phyloP scores from a whole-genome alignment of 2,329 filamentous ascomycete genomes.

The Aspergillus unguis region DNA sequence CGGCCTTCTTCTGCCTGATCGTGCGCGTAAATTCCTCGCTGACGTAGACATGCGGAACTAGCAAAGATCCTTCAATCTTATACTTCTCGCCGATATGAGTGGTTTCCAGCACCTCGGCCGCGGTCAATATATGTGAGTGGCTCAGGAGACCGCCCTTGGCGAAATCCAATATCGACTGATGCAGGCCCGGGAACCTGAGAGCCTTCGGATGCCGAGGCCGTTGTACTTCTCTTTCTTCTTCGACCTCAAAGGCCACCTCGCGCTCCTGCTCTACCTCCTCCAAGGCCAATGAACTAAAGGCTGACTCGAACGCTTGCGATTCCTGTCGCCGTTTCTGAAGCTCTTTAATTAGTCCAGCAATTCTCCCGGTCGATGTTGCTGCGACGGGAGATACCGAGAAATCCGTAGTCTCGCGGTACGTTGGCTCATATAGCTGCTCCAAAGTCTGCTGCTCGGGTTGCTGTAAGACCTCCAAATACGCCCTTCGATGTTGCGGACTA shows the following conservation, averaged over 20 bases:
- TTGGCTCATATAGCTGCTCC: slow-evolving; percentile 55
- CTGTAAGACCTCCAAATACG: slow-evolving; percentile 46
- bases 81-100: slow-evolving; percentile 13
- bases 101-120: slow-evolving; percentile 6
- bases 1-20: slow-evolving; percentile 5
- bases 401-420: slow-evolving; percentile 11
- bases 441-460: slow-evolving; percentile 57
- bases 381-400: neutral
- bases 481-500: slow-evolving; percentile 30
- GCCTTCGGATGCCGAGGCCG: slow-evolving; percentile 43
- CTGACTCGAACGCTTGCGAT: slow-evolving; percentile 45
- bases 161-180: slow-evolving; percentile 41
- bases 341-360: slow-evolving; percentile 32
- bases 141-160: neutral
- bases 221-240: slow-evolving; percentile 55
- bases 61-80: neutral
- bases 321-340: slow-evolving; percentile 31
- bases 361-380: slow-evolving; percentile 24
- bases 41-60: slow-evolving; percentile 11
- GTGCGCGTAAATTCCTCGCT: slow-evolving; percentile 15
- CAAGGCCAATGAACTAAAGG: slow-evolving; percentile 48
- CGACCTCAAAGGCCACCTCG: slow-evolving; percentile 58
- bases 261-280: slow-evolving; percentile 59
- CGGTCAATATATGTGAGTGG: neutral
- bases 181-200: slow-evolving; percentile 46